Conservation (phyloP, 495 filamentous ascomycete genomes). For the Cryomyces minteri region DNA sequence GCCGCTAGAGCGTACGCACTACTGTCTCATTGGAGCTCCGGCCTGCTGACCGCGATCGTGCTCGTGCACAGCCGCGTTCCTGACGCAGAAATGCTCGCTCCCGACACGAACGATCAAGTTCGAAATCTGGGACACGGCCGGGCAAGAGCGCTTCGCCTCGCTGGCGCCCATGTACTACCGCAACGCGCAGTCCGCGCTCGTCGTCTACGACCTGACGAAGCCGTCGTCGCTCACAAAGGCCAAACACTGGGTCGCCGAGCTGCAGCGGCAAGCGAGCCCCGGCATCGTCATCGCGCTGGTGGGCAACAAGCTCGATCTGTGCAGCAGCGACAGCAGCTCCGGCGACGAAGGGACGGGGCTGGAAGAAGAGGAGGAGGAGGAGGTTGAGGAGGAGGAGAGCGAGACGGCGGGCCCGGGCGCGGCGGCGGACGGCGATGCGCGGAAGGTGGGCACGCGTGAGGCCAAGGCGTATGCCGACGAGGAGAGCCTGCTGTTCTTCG, state of each 20-base stretch:
- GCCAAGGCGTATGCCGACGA: slow-evolving; percentile 91
- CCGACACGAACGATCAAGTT: slow-evolving; percentile 97
- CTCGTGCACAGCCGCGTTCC: slow-evolving; percentile 58
- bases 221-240: slow-evolving; percentile 89
- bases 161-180: slow-evolving; percentile 99
- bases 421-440: slow-evolving; percentile 53
- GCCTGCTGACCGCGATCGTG: background rate
- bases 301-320: slow-evolving; percentile 91
- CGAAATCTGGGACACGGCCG: slow-evolving; percentile 98
- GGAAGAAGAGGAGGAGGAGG: slow-evolving; percentile 28
- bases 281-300: slow-evolving; percentile 97
- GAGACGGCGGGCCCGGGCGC: slow-evolving; percentile 20
- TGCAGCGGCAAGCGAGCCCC: slow-evolving; percentile 91
- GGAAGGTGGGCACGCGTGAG: slow-evolving; percentile 73
- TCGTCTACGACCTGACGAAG: slow-evolving; percentile 97
- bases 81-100: slow-evolving; percentile 96
- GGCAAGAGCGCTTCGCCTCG: slow-evolving; percentile 93
- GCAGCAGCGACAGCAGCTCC: slow-evolving; percentile 27
- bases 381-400: slow-evolving; percentile 30
- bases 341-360: slow-evolving; percentile 21
- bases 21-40: too few relatives aligned
- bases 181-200: slow-evolving; percentile 94
- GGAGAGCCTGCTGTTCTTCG: slow-evolving; percentile 84
- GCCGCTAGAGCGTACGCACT: background rate
- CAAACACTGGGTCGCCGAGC: slow-evolving; percentile 95